These are phyloP conservation scores for Mycosphaerella sp. DNA, from an alignment of 2,329 filamentous ascomycete genomes.

Conservation along the genomic window DNA sequence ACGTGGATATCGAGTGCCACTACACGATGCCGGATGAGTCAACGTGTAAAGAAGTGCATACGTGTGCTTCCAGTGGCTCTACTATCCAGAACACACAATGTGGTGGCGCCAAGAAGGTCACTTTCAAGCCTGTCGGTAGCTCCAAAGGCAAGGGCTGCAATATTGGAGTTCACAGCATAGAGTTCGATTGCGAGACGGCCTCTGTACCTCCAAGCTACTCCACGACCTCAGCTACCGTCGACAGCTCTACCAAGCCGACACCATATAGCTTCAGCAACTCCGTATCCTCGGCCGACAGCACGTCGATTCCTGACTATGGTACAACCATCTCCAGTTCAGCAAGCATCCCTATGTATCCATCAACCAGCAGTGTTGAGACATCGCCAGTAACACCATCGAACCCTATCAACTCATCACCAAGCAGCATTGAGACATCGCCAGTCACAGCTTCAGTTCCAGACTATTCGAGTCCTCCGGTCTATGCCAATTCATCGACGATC, in stretches of 20 bases:
- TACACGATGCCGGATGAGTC: constrained; percentile 80
- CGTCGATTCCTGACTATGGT: constrained; percentile 7
- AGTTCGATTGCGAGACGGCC: constrained; percentile 62
- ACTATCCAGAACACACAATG: constrained; percentile 80
- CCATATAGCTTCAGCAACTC: constrained; percentile 22
- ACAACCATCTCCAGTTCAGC: constrained; percentile 9
- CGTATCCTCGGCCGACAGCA: constrained; percentile 15
- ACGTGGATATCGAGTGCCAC: constrained; percentile 65
- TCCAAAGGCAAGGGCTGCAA: constrained; percentile 47
- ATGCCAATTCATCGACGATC: constrained; percentile 12
- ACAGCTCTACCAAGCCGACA: constrained; percentile 16
- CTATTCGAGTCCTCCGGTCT: constrained; percentile 7
- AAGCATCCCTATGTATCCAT: constrained; percentile 9
- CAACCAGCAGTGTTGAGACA: constrained; percentile 19
- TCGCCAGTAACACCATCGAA: constrained; percentile 14
- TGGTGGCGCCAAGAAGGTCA: constrained; percentile 79
- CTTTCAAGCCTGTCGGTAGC: constrained; percentile 50
- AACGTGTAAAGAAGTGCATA: constrained; percentile 69
- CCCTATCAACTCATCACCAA: constrained; percentile 1
- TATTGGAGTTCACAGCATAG: constrained; percentile 67
- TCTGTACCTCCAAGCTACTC: constrained; percentile 30
- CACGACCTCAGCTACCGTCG: constrained; percentile 21
- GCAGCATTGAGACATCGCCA: constrained; percentile 14
- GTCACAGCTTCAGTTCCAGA: constrained; percentile 1
- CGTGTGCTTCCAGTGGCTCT: constrained; percentile 62